Conservation (phyloP, 208 protist species). For the Trypanosoma platydactyli region DNA sequence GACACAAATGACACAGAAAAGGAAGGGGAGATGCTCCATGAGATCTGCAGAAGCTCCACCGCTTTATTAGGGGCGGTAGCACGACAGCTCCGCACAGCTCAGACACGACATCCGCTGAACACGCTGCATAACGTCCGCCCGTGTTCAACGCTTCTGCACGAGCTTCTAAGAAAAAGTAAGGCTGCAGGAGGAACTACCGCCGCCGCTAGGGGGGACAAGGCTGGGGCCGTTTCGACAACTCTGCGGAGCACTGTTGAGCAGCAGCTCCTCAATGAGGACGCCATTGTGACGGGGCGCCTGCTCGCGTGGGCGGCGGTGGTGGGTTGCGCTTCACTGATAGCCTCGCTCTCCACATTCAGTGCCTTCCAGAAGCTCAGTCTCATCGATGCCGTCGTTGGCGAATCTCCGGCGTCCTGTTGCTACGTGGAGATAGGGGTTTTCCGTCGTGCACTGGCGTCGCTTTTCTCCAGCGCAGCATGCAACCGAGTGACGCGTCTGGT, state of each 20-base stretch:
- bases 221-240: background rate
- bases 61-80: constrained; percentile 39
- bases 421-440: constrained; percentile 1
- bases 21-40: constrained; percentile 19
- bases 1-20: background rate
- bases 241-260: too few relatives aligned
- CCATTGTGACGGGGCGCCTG: constrained; percentile 17
- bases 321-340: constrained; percentile 1
- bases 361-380: constrained; percentile 71
- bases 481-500: constrained; percentile 80
- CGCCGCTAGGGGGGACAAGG: background rate
- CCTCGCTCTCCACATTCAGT: constrained; percentile 27
- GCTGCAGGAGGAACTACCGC: background rate
- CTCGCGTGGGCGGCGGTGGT: constrained; percentile 21
- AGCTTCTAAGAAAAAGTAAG: constrained; percentile 45
- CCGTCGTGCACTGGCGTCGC: constrained; percentile 19
- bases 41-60: constrained; percentile 33
- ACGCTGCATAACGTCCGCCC: constrained; percentile 41
- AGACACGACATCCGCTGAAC: constrained; percentile 25
- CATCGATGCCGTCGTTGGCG: constrained; percentile 40
- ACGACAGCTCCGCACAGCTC: constrained; percentile 45
- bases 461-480: constrained; percentile 53
- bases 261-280: background rate
- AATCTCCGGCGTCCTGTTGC: constrained; percentile 15
- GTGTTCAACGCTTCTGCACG: constrained; percentile 46